phyloP scores from a whole-genome alignment of 306 rosid genomes.

The Begonia peltatifolia region DNA sequence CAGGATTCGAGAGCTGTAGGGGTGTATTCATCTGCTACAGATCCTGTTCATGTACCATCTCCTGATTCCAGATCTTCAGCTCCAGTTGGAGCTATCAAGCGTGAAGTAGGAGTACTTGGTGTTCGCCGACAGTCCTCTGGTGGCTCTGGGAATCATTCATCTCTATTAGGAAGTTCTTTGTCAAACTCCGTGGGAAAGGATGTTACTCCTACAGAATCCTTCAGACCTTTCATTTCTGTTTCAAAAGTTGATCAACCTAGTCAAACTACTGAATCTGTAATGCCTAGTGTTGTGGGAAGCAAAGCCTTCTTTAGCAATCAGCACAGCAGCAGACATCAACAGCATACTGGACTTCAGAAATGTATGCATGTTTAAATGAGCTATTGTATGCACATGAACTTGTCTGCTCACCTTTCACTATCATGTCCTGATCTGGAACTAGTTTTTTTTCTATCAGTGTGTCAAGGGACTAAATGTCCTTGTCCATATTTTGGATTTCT shows the following conservation, averaged over 20 bases:
- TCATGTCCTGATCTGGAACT: too few species aligned
- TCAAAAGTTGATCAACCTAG: slow-evolving; percentile 42
- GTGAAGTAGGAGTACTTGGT: slow-evolving; percentile 94
- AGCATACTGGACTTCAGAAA: slow-evolving; percentile 75
- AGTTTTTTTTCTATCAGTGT: too few species aligned
- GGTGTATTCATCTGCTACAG: slow-evolving; percentile 86
- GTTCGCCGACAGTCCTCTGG: slow-evolving; percentile 64
- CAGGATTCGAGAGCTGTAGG: slow-evolving; percentile 45
- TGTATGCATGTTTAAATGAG: slow-evolving; percentile 26
- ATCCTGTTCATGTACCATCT: slow-evolving; percentile 98
- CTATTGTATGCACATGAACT: too few species aligned
- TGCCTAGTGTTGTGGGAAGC: slow-evolving; percentile 35
- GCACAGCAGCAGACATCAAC: slow-evolving; percentile 46
- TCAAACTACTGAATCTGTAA: slow-evolving; percentile 47
- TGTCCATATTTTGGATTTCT: too few species aligned
- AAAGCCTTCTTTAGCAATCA: slow-evolving; percentile 43
- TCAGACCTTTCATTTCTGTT: slow-evolving; percentile 36
- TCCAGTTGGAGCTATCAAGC: slow-evolving; percentile 86
- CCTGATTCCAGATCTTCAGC: slow-evolving; percentile 88
- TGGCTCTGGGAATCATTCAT: slow-evolving; percentile 26
- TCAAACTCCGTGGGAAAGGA: slow-evolving; percentile 46
- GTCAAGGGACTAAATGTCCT: too few species aligned
- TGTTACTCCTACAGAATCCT: slow-evolving; percentile 45
- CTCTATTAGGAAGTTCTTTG: slow-evolving; percentile 38
- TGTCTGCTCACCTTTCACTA: too few species aligned